Conservation (phyloP, 345 rosid species). For the Populus deltoides region DNA sequence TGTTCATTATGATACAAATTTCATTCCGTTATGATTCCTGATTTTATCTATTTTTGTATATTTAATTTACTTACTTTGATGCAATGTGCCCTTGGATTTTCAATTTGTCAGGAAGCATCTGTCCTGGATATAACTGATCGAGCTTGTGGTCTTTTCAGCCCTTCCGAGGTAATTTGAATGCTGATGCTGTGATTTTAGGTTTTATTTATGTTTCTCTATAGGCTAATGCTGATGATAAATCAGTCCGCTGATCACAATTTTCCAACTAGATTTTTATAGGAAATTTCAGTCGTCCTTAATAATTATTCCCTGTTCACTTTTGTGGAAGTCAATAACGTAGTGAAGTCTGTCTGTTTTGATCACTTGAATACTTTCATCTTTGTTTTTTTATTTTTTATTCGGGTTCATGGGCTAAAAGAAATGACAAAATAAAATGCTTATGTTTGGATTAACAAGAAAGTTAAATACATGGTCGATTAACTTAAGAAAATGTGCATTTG, state of each 20-base stretch:
- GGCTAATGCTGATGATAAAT: background rate
- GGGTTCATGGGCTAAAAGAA: background rate
- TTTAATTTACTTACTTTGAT: background rate
- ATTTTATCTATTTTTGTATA: background rate
- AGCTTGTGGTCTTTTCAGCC: slow-evolving; percentile 82
- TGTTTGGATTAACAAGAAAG: background rate
- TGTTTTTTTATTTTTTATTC: background rate
- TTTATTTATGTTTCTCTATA: background rate
- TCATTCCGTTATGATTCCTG: background rate
- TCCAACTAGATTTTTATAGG: background rate
- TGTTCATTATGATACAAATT: background rate
- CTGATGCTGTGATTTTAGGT: background rate
- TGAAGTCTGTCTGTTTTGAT: background rate
- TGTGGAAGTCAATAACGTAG: background rate
- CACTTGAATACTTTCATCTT: background rate
- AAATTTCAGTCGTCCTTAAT: background rate
- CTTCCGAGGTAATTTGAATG: slow-evolving; percentile 54
- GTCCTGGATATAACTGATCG: slow-evolving; percentile 73
- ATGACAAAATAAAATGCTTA: background rate
- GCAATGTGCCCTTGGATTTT: slow-evolving; percentile 6
- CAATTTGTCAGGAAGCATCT: slow-evolving; percentile 75
- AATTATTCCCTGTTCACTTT: background rate
- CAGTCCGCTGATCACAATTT: background rate
- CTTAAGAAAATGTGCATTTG: background rate
- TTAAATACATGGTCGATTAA: background rate